A percentile compares a stretch with the other conserved stretches of the same genome.
Evolutionary conservation across 768 basidiomycete genomes (phyloP).

Genomic region (Suillus hirtellus): DNA sequence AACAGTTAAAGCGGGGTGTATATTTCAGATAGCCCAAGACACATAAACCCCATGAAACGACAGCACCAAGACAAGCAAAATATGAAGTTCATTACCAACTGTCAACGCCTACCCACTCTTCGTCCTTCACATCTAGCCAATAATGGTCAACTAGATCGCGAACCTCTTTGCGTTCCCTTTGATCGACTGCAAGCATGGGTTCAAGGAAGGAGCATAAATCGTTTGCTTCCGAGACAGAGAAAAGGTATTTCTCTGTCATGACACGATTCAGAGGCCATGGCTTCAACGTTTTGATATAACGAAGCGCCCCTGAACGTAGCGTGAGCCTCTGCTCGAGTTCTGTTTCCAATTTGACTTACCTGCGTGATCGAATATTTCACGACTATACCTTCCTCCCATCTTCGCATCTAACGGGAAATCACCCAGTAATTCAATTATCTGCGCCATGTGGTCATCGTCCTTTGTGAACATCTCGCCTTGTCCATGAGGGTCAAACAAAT

Average conservation of each 20-base stretch:
- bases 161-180: slow-evolving; percentile 66
- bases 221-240: slow-evolving; percentile 55
- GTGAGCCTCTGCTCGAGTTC: slow-evolving; percentile 15
- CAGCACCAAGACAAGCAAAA: background rate
- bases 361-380: slow-evolving; percentile 78
- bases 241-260: slow-evolving; percentile 88
- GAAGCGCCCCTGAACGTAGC: slow-evolving; percentile 51
- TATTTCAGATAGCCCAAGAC: slow-evolving; percentile 15
- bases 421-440: slow-evolving; percentile 89
- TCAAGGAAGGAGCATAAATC: slow-evolving; percentile 65
- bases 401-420: slow-evolving; percentile 73
- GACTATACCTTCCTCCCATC: slow-evolving; percentile 81
- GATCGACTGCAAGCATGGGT: slow-evolving; percentile 76
- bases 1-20: slow-evolving; percentile 2
- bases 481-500: slow-evolving; percentile 86
- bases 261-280: slow-evolving; percentile 82
- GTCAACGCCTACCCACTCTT: slow-evolving; percentile 27
- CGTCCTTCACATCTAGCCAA: slow-evolving; percentile 59
- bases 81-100: slow-evolving; percentile 27
- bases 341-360: slow-evolving; percentile 40
- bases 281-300: slow-evolving; percentile 74
- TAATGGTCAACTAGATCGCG: slow-evolving; percentile 71
- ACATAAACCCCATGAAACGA: background rate
- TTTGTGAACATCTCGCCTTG: slow-evolving; percentile 82
- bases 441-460: slow-evolving; percentile 96